Percentiles rank a stretch among this genome's conserved stretches.
Evolutionary conservation across 345 rosid genomes (phyloP).

Genomic region (Ceriops zippeliana): DNA sequence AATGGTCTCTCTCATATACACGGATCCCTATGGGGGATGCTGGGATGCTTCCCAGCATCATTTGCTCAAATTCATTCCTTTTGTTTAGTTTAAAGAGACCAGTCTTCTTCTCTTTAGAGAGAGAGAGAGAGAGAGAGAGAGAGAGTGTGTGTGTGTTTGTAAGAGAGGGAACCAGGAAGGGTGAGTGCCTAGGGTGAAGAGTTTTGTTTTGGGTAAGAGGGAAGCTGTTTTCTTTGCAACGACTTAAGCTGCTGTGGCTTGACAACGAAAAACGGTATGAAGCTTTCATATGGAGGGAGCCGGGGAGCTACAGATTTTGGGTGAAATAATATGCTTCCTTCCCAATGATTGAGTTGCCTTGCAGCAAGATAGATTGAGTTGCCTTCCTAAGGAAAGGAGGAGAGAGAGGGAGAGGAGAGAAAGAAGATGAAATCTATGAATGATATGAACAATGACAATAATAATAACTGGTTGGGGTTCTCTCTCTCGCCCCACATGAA

Average conservation of each 20-base stretch:
- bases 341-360: slow-evolving; percentile 45
- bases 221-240: neutral
- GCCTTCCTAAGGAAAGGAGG: slow-evolving; percentile 17
- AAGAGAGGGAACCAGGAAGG: neutral
- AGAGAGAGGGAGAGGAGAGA: slow-evolving; percentile 17
- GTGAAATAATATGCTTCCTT: slow-evolving; percentile 35
- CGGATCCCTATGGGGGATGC: slow-evolving; percentile 46
- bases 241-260: neutral
- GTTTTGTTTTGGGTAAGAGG: neutral
- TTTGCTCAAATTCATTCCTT: slow-evolving; percentile 46
- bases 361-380: slow-evolving; percentile 30
- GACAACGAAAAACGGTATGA: slow-evolving; percentile 18
- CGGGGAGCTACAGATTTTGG: slow-evolving; percentile 20
- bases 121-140: slow-evolving; percentile 12
- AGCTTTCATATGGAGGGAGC: slow-evolving; percentile 11
- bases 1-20: slow-evolving; percentile 26
- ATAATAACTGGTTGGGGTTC: slow-evolving; percentile 61
- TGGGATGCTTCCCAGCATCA: slow-evolving; percentile 58
- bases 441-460: slow-evolving; percentile 37
- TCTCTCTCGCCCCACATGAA: slow-evolving; percentile 73
- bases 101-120: slow-evolving; percentile 29
- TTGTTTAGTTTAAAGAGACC: slow-evolving; percentile 54
- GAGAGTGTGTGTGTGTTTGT: no score
- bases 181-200: no score
- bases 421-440: slow-evolving; percentile 44